Percentiles rank a stretch among this genome's conserved stretches.
phyloP scores from a whole-genome alignment of 1,284 basidiomycete genomes.

The Trichosporon sp. region DNA sequence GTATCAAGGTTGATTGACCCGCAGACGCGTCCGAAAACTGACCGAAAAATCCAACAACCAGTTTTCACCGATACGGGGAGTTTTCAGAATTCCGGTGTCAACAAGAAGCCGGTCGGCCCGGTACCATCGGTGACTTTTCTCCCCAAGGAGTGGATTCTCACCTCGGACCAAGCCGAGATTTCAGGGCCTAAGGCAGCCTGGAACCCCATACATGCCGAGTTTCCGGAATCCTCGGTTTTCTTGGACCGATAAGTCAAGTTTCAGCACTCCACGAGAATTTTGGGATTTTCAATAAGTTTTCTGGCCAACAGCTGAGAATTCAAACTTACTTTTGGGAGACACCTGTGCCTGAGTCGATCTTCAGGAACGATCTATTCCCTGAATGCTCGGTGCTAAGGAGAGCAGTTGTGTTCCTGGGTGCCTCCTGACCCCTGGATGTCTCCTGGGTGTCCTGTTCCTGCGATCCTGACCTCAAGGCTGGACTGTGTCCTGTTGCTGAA shows the following conservation, averaged over 20 bases:
- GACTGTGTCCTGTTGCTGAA: background rate
- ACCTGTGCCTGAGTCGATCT: constrained; percentile 15
- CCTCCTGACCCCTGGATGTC: background rate
- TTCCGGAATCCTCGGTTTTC: background rate
- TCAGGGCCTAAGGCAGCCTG: background rate
- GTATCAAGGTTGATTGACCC: background rate
- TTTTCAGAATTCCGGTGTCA: background rate
- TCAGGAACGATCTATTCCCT: background rate
- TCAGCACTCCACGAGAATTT: background rate
- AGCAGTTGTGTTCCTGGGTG: background rate
- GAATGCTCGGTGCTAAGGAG: background rate
- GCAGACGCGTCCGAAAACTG: background rate
- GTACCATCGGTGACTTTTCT: background rate
- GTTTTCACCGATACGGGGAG: background rate
- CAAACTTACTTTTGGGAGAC: background rate
- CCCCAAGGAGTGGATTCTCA: background rate
- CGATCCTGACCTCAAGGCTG: background rate
- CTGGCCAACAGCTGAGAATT: background rate
- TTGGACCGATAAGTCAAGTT: background rate
- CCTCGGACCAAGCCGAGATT: constrained; percentile 1
- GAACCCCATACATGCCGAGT: background rate
- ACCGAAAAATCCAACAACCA: background rate
- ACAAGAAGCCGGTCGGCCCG: constrained; percentile 8
- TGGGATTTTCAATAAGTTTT: background rate
- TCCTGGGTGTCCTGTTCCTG: background rate